These are phyloP conservation scores for Wickerhamiella domercqiae DNA, from an alignment of 805 yeast genomes.

Conservation along the genomic window DNA sequence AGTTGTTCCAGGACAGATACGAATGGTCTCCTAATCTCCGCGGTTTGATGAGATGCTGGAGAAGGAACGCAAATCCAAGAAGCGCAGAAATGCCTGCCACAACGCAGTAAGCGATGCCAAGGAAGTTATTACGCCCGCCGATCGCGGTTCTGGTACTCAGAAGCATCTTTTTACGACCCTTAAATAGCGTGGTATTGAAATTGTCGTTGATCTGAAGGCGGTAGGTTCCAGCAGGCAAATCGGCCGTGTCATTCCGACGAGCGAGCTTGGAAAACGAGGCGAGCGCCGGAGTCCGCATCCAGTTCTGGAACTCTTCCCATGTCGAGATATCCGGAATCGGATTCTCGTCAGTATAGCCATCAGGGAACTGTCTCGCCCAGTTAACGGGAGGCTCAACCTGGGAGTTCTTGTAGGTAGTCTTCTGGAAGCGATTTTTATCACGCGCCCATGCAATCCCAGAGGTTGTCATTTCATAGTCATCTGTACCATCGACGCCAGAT, in stretches of 20 bases:
- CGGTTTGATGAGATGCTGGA: constrained; percentile 75
- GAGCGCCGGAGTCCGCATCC: constrained; percentile 96
- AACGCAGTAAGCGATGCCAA: constrained; percentile 73
- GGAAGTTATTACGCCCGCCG: constrained; percentile 75
- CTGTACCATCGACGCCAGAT: constrained; percentile 31
- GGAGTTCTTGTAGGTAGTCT: constrained; percentile 47
- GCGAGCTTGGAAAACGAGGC: constrained; percentile 80
- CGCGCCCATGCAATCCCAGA: constrained; percentile 72
- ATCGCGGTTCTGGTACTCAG: constrained; percentile 66
- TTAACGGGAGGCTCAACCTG: constrained; percentile 89
- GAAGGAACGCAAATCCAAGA: constrained; percentile 58
- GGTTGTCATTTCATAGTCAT: constrained; percentile 30
- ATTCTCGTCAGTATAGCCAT: constrained; percentile 76
- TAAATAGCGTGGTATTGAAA: constrained; percentile 68
- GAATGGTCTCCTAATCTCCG: constrained; percentile 71
- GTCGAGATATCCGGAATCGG: constrained; percentile 51
- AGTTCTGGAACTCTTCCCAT: constrained; percentile 81
- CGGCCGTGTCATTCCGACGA: constrained; percentile 46
- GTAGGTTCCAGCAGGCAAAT: constrained; percentile 53
- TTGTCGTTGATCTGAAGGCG: constrained; percentile 51
- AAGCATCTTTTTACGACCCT: constrained; percentile 78
- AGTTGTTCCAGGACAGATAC: constrained; percentile 36
- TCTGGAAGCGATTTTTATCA: constrained; percentile 57
- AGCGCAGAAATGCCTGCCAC: constrained; percentile 65
- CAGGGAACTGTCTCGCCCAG: constrained; percentile 66